Evolutionary conservation across 2,329 filamentous ascomycete species (phyloP).

Genomic region (Talaromyces sp.): DNA sequence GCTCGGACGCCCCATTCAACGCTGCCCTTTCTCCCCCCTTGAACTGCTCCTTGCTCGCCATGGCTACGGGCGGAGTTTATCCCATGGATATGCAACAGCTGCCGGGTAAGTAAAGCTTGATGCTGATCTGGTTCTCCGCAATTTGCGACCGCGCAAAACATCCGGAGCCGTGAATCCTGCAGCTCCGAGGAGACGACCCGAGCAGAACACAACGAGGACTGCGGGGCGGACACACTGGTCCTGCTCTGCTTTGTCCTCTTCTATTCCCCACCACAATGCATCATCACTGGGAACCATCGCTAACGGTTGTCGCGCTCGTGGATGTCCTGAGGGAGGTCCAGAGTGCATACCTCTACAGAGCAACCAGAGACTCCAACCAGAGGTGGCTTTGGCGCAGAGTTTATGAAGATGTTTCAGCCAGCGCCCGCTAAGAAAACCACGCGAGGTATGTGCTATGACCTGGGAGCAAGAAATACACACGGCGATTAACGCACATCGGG

Average conservation of each 20-base stretch:
- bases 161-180: background rate
- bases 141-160: background rate
- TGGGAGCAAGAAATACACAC: background rate
- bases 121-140: background rate
- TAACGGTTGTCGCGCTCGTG: slow-evolving; percentile 18
- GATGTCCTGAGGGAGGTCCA: slow-evolving; percentile 18
- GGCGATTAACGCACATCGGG: too few relatives aligned
- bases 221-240: too few relatives aligned
- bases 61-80: slow-evolving; percentile 33
- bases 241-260: too few relatives aligned
- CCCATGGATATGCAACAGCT: slow-evolving; percentile 28
- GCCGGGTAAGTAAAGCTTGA: slow-evolving; percentile 19
- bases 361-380: slow-evolving; percentile 25
- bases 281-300: too few relatives aligned
- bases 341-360: slow-evolving; percentile 20
- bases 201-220: too few relatives aligned
- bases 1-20: slow-evolving; percentile 7
- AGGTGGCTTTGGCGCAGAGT: slow-evolving; percentile 29
- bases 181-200: too few relatives aligned
- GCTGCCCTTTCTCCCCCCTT: background rate
- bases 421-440: slow-evolving; percentile 70
- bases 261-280: too few relatives aligned
- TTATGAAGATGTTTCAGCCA: slow-evolving; percentile 58
- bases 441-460: slow-evolving; percentile 60
- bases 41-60: slow-evolving; percentile 22